Evolutionary conservation across 768 basidiomycete genomes (phyloP), one percentile per base, ranked within the genome.

Genomic region (Tricholoma sp.): DNA sequence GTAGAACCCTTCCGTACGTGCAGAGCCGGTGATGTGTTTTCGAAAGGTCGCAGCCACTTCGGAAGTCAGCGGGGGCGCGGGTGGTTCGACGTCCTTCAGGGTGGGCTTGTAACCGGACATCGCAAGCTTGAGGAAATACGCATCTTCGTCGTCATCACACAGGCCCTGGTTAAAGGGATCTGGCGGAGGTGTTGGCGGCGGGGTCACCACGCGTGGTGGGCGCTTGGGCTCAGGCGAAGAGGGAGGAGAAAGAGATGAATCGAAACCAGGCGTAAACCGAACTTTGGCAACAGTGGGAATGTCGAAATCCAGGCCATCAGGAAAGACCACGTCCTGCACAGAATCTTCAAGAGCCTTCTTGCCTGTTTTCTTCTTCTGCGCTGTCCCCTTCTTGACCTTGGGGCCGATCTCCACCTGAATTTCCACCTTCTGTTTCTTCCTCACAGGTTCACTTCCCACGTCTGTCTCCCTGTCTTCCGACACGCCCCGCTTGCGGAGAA

Each of bases 1-100:
- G 81, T 96, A 96, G 72, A 87, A 94, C 3, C 97, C 96, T 69
- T 98, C 92, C 1, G 94, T 93, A 13, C 96, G 84, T 15, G 94
- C 93, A 32, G 91, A 89, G 20, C 95, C 94, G 1, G 89, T 89
- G 50, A 83, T 61, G 66, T 96, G 94, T 53, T 84, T 85, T 36
- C 88, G 85, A 71, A 85, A 82, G n/a, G 82, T 74, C 6, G 79
- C 76, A 1, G 74, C 63, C 41, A 79, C 77, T 9, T 75, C 66
- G 6, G 73, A 70, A 47, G 71, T 65, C 13, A 70, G 55, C 50
- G 54, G 47, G 4, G 72, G 17, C 17, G 69, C 56, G 17, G 65
- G 32, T 50, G 60, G 63, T 58, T 56, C 62, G 36, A 58, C 63
- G 57, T 59, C 62, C 36, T 65, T 65, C 28, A 60, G 57, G 1